Evolutionary conservation across 2,329 filamentous ascomycete genomes (phyloP), one percentile per base, ranked within the genome.

Genomic region (Davidsoniella virescens): DNA sequence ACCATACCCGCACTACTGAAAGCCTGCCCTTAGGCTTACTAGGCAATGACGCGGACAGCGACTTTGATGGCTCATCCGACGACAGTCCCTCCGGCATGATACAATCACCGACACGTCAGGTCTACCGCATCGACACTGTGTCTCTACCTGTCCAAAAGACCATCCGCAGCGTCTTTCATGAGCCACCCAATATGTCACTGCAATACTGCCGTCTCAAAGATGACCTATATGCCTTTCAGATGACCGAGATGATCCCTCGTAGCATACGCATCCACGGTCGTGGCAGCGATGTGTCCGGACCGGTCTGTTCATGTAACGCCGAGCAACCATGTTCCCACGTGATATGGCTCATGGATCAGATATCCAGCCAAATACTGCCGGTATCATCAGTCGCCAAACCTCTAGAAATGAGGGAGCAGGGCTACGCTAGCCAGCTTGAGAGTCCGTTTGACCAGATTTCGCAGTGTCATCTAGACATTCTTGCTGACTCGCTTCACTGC

Each of bases 281-380:
- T 0, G 59, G 59, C 26, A 67, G 67, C 54, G 64, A 58, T 33
- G 65, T 63, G 44, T 61, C 68, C 2, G 58, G 57, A 1, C 65
- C 73, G 4, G 64, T 59, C 16, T 77, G 73, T 60, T 70, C 68
- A 25, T 76, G 73, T 53, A 57, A 53, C 12, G 56, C 56, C n/a
- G 54, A 56, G 43, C 55, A 58, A 36, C 70, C 69, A 0, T 76
- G 73, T 57, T 64, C 67, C 9, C 74, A 77, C 53, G 60, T 73
- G 26, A 59, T 77, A 25, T 76, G 72, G 72, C 63, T 77, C 12
- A 65, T 74, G 44, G 73, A 77, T 59, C 68, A 68, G 56, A 64
- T 77, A 26, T 64, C 69, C 17, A 68, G 66, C 68, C 2, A 58
- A 71, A 3, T 68, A 68, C 53, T 60, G 65, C 39, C 62, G 65